Evolutionary conservation across 148 eudicot species (phyloP), one percentile per base, ranked within the genome.

Genomic region (Vaccinium darrowii): DNA sequence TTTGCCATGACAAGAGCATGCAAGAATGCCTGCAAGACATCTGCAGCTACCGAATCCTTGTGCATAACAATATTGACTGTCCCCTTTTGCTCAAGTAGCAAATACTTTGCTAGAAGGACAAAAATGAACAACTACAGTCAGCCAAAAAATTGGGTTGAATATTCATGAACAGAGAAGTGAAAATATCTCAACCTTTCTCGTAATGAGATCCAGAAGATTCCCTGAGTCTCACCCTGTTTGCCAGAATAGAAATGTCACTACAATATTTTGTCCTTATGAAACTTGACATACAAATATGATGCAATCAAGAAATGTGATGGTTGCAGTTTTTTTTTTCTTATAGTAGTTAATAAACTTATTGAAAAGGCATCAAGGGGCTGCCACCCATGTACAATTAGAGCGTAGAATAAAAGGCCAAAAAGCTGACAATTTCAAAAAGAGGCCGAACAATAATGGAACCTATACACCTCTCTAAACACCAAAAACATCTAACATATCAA

Each of bases 1-100:
- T 87, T 87, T 85, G 87, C 92, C 96, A 97, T 92, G 82, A 95
- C 94, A 82, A 97, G 95, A 21, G 96, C 98, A 86, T 95, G 98
- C 51, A 94, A 71, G 86, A 92, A 95, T 51, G 98, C 92, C 91
- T 88, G 93, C 84, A 97, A 84, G 85, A 92, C 88, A 85, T 97
- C 94, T 76, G 86, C 84, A 72, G 91, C 90, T 69, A 90, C 79
- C 10, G 99, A 93, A 83, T 94, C 96, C 87, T 90, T 95, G 60
- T 95, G 99, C 92, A 93, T 85, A 80, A 95, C 81, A 76, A 97
- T 85, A 80, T 81, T 86, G 84, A 95, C 81, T n/a, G 30, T 86
- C 73, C 94, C 94, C 30, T 90, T 93, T 78, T 85, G 89, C 88
- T 93, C 88, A 76, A 93, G 87, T 58, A 95, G 91, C 91, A 97